Evolutionary conservation across 2,329 filamentous ascomycete genomes (phyloP), one percentile per base, ranked within the genome.

Genomic region (Tolypocladium inflatum): DNA sequence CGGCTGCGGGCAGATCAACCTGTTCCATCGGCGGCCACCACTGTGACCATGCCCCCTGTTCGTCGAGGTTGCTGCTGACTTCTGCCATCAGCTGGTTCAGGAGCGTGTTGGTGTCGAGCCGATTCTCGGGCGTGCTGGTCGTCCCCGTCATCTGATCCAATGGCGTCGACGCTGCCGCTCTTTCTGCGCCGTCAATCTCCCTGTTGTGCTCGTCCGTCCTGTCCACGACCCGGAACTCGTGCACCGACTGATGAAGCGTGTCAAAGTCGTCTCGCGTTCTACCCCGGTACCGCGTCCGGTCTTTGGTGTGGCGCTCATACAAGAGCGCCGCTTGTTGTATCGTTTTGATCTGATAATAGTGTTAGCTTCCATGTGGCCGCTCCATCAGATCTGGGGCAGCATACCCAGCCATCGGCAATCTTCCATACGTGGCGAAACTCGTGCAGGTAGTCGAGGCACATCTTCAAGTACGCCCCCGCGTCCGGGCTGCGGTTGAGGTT

Each of bases 401-500:
- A 55, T 58, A 66, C 66, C 66, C 67, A 69, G 15, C 67, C 67
- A 19, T 68, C 67, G 2, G 66, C 67, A 26, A 70, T 64, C 13
- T 60, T 65, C 68, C 67, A 69, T 11, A 70, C 64, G 33, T 64
- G 59, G 0, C 66, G 63, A 41, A 69, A 68, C 53, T 64, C 62
- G 10, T 64, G 59, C 39, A 70, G 57, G 52, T 70, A 70, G 11
- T 64, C 61, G 21, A 67, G 57, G 35, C 66, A 67, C 56, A 64
- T 62, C 7, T 65, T 59, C 55, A 67, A 59, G 21, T 59, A 57
- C 50, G 62, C 59, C 17, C 63, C 60, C 4, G 66, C 63, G 6
- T 55, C 57, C 1, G 61, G 60, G 54, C 70, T 73, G 15, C 70
- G 62, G 1, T 67, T 64, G 1, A 73, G 60, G 58, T 76, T 77